These are phyloP conservation scores for Rhynchosporium graminicola DNA, from an alignment of 2,329 filamentous ascomycete species.

Conservation along the genomic window DNA sequence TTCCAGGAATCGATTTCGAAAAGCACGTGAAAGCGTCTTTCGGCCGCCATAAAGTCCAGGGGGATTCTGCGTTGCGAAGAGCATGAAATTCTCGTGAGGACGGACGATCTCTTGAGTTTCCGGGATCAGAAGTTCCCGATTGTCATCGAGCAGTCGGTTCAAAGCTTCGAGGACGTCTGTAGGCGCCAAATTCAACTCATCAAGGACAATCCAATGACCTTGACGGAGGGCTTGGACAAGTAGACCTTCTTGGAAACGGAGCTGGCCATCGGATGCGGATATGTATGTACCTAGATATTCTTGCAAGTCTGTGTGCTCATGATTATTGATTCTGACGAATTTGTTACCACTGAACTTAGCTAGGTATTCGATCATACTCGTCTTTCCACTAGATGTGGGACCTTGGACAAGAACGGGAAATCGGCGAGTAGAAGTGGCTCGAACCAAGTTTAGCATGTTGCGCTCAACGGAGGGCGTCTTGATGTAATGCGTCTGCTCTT, in stretches of 20 bases:
- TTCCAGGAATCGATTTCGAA: constrained; percentile 95
- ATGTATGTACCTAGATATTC: constrained; percentile 96
- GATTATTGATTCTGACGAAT: constrained; percentile 98
- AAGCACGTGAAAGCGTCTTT: constrained; percentile 90
- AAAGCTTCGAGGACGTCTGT: constrained; percentile 96
- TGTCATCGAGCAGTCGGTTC: constrained; percentile 94
- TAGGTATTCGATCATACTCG: constrained; percentile 98
- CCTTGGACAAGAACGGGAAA: constrained; percentile 96
- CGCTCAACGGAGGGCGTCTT: constrained; percentile 93
- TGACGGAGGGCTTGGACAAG: constrained; percentile 89
- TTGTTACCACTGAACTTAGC: constrained; percentile 96
- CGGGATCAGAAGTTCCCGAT: constrained; percentile 90
- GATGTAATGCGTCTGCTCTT: constrained; percentile 87
- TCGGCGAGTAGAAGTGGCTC: constrained; percentile 85
- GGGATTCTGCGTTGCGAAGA: constrained; percentile 97
- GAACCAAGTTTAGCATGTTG: constrained; percentile 90
- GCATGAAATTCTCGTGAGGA: constrained; percentile 93
- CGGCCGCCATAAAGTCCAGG: constrained; percentile 92
- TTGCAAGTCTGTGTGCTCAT: constrained; percentile 97
- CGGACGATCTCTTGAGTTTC: constrained; percentile 94
- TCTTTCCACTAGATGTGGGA: constrained; percentile 96
- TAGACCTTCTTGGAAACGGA: constrained; percentile 90
- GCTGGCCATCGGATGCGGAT: constrained; percentile 78
- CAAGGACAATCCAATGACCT: constrained; percentile 96
- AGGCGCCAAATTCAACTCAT: constrained; percentile 94